These are phyloP conservation scores for Leersia perrieri DNA, from an alignment of 176 grass and related monocot species.

Conservation along the genomic window DNA sequence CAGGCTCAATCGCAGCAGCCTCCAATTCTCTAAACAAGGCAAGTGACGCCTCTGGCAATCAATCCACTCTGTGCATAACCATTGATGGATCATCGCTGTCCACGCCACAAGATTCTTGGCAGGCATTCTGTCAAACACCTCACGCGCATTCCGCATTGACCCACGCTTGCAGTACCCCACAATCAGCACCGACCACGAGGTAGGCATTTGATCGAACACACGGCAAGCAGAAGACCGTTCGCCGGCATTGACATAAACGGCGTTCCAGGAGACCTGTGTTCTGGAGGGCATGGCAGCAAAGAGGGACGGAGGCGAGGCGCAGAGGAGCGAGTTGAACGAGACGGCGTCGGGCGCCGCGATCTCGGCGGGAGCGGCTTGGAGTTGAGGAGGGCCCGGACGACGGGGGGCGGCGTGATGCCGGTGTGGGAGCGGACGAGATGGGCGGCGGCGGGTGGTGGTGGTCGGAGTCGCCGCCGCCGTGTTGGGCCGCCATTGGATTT, in stretches of 20 bases:
- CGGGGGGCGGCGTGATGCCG: neutral
- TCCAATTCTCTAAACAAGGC: constrained; percentile 44
- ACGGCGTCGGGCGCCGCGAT: constrained; percentile 48
- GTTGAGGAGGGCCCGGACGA: constrained; percentile 39
- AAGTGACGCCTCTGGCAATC: constrained; percentile 47
- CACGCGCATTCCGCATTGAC: constrained; percentile 21
- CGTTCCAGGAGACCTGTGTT: constrained; percentile 68
- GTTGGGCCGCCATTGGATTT: constrained; percentile 17
- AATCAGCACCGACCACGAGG: constrained; percentile 57
- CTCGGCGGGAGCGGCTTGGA: constrained; percentile 35
- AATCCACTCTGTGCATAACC: constrained; percentile 62
- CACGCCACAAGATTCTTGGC: constrained; percentile 56
- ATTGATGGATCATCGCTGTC: constrained; percentile 63
- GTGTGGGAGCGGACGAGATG: constrained; percentile 45
- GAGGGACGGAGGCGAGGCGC: constrained; percentile 42
- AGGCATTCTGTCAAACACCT: constrained; percentile 57
- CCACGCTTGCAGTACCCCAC: constrained; percentile 48
- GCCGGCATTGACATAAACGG: constrained; percentile 53
- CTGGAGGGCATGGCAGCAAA: constrained; percentile 55
- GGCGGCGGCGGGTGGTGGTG: constrained; percentile 11
- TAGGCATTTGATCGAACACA: constrained; percentile 62
- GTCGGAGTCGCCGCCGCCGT: constrained; percentile 23
- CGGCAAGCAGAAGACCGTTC: constrained; percentile 28
- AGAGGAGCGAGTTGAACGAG: constrained; percentile 63
- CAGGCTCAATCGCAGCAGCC: constrained; percentile 42